Conservation (phyloP, 2,329 filamentous ascomycete genomes). For the Penicillium sp. region DNA sequence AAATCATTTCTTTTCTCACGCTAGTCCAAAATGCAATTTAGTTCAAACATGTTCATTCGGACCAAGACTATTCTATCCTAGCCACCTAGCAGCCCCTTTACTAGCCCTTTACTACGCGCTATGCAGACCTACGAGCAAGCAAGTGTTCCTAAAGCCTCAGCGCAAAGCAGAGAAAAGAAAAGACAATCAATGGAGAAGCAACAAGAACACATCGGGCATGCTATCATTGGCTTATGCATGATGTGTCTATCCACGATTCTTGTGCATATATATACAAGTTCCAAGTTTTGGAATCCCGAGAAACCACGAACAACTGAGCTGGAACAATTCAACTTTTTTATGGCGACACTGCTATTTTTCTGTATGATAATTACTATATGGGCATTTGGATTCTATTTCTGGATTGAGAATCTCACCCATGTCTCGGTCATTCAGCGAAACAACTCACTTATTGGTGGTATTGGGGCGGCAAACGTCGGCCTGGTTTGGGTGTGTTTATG, state of each 20-base stretch:
- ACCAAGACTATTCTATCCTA: no score
- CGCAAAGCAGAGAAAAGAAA: no score
- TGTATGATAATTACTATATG: background rate
- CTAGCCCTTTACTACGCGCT: no score
- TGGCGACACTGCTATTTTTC: background rate
- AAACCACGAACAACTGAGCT: background rate
- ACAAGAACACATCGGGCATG: background rate
- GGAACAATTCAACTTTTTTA: background rate
- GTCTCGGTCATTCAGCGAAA: background rate
- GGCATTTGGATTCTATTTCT: background rate
- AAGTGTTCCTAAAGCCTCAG: no score
- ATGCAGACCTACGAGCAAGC: no score
- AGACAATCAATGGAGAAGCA: background rate
- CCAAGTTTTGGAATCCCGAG: background rate
- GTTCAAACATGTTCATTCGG: no score
- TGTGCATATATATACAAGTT: background rate
- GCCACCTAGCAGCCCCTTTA: no score
- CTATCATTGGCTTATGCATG: background rate
- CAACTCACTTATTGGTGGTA: slow-evolving; percentile 2
- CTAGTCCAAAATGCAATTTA: no score
- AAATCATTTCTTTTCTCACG: no score
- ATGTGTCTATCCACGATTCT: slow-evolving; percentile 1
- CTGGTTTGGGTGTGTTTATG: background rate
- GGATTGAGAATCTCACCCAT: background rate
- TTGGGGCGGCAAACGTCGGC: background rate